Evolutionary conservation across 169 alveolate species (phyloP), one percentile per base, ranked within the genome.

Genomic region (Eimeria maxima): DNA sequence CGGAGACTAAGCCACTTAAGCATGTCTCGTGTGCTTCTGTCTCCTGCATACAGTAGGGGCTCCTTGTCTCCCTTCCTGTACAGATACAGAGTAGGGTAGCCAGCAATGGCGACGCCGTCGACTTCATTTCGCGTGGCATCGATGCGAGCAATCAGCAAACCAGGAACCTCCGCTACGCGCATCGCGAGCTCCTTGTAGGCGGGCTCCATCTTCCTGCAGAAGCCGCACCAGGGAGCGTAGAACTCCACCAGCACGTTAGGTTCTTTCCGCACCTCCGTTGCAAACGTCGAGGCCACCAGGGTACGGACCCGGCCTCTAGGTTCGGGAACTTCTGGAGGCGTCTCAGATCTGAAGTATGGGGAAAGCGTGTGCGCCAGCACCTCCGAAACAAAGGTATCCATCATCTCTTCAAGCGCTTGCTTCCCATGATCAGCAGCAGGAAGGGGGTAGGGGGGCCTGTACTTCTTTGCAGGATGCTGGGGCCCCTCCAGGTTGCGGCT

Each of bases 141-240:
- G 60, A 94, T 84, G 76, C 89, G 89, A n/a, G 96, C 96, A 42
- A 94, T 29, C 29, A 45, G n/a, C 65, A 94, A 45, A 8, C 94
- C 96, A 14, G 89, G 42, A 55, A 94, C 96, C 38, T 60, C 94
- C 7, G 89, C 74, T 20, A 94, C 78, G 0, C 94, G 89, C 90
- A n/a, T 45, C 44, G 96, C 96, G 44, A 94, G 94, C 53, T 94
- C 94, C 81, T 94, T 94, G 94, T 94, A 94, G 27, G 94, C 94
- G 20, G 96, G 96, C 81, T 94, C 96, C 67, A 94, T 78, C 67
- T 94, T 94, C 24, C 96, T 83, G 71, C 96, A 94, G 94, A 81
- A 71, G 29, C 96, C 96, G 57, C 96, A 94, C 96, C 96, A 94
- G 2, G 96, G 96, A 4, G 96, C 96, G 42, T 94, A 94, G 53